Base-by-base conservation (phyloP, 805 yeast genomes). In the Limtongia smithiae region DNA sequence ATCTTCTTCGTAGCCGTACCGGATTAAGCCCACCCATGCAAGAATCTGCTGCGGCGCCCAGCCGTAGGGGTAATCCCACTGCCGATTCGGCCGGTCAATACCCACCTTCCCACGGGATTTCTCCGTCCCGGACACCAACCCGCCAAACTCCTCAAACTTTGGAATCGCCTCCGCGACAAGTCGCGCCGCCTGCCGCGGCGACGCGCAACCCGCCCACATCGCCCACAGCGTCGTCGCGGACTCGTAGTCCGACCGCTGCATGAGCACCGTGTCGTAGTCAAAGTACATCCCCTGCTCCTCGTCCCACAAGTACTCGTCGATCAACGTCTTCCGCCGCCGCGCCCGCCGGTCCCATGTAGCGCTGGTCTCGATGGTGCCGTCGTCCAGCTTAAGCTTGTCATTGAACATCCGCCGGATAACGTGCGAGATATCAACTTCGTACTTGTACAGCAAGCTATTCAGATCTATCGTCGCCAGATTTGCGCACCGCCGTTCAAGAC, bases 21-120 rank as follows among this genome's bases (percentile, higher is more conserved):
- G 77, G 25, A 66, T 60, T 30, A 91, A 72, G 0, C 97, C 97
- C 38, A 77, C 78, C 98, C 98, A 91, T 1, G 95, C 91, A 46
- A 91, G 66, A 15, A 91, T 86, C 68, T 91, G 98, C 65, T 93
- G 97, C 2, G 98, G 97, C 0, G 97, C 96, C 98, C 98, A 91
- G 1, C 97, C 97, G 63, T 72, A 87, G 1, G 98, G 98, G 66
- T 83, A 93, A 66, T 91, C 98, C 98, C 98, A 91, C 69, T 91
- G 98, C 66, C 97, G 75, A 11, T 83, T 79, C n/a, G 95, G 96
- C 61, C 88, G 73, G 37, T 78, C 73, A 15, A 85, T 67, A 1
- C 83, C 79, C 32, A 86, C 69, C 22, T 74, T 78, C 34, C 96
- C 94, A 58, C 95, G 71, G 2, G 90, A 81, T 56, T 74, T 65